Percentiles rank a stretch among this genome's conserved stretches.
phyloP scores from a whole-genome alignment of 2,329 filamentous ascomycete species.

The Aspergillus sp. region DNA sequence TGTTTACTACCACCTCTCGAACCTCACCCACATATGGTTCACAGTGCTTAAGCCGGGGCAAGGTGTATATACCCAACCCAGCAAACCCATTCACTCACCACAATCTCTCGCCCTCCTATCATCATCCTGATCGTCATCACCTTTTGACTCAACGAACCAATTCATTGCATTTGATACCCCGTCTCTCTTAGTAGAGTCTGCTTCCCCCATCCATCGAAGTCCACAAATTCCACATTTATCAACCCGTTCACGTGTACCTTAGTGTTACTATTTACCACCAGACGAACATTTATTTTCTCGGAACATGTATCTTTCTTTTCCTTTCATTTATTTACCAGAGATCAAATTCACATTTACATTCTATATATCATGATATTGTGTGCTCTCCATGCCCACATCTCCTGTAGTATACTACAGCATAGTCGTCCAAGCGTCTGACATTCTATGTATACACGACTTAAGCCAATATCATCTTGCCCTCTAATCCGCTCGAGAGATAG shows the following conservation, averaged over 20 bases:
- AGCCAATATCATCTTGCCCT: not conserved
- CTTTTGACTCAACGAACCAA: not conserved
- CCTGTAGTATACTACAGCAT: not conserved
- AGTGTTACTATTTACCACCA: not conserved
- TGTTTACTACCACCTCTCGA: not conserved
- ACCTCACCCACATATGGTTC: not conserved
- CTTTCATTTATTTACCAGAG: not conserved
- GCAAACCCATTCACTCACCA: not conserved
- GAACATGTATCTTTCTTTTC: not conserved
- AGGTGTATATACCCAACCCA: not conserved
- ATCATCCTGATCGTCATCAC: not conserved
- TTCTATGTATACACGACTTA: not conserved
- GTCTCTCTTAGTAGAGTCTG: not conserved
- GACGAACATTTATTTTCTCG: not conserved
- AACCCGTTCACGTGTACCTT: not conserved
- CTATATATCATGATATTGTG: not conserved
- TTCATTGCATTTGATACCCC: not conserved
- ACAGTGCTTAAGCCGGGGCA: not conserved
- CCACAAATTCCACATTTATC: not conserved
- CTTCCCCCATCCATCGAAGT: not conserved
- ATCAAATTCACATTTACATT: not conserved
- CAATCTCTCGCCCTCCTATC: not conserved
- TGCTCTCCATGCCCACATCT: not conserved
- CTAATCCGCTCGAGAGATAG: no score
- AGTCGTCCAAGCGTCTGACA: no score